phyloP scores from a whole-genome alignment of 2,329 filamentous ascomycete genomes.

The Xylaria hypoxylon region DNA sequence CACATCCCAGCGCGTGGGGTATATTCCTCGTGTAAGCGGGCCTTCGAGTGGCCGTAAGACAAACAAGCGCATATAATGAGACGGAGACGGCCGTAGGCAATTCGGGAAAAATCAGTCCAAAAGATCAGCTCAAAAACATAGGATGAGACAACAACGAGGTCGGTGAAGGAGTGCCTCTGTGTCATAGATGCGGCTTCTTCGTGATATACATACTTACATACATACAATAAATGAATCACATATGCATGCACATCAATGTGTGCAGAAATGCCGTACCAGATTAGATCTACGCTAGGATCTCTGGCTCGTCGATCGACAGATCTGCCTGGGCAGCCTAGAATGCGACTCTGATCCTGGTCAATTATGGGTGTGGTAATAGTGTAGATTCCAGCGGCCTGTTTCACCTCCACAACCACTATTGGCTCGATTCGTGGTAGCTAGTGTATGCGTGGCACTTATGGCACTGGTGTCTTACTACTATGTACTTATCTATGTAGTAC shows the following conservation, averaged over 20 bases:
- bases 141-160: background rate
- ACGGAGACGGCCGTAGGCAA: background rate
- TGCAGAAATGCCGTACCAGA: background rate
- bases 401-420: slow-evolving; percentile 14
- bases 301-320: slow-evolving; percentile 9
- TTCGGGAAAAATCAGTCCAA: background rate
- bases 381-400: background rate
- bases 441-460: background rate
- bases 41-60: background rate
- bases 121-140: background rate
- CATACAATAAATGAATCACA: too few species aligned
- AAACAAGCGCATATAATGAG: background rate
- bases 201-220: background rate
- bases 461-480: background rate
- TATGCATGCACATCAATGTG: background rate
- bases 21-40: slow-evolving; percentile 6
- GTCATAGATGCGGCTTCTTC: background rate
- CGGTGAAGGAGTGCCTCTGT: background rate
- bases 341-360: slow-evolving; percentile 9
- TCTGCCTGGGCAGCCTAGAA: background rate
- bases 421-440: background rate
- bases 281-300: slow-evolving; percentile 16
- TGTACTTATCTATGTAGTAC: too few species aligned
- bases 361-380: background rate
- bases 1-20: background rate